These are phyloP conservation scores for Lactifluus rugatus DNA, from an alignment of 768 basidiomycete species.

Conservation along the genomic window DNA sequence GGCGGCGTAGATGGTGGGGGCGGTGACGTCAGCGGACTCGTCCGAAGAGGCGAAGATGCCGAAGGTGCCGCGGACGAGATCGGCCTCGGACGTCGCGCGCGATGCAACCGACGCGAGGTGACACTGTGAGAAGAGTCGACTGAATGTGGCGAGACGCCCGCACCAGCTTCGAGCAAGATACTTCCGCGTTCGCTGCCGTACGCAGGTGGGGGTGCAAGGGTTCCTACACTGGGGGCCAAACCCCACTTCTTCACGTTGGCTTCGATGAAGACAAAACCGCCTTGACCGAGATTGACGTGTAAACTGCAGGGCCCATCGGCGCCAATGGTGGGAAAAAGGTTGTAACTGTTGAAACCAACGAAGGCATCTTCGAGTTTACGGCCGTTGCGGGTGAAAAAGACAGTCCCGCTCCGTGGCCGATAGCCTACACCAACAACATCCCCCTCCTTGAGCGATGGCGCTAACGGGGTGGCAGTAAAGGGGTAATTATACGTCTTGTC, in stretches of 20 bases:
- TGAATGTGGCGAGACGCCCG: slow-evolving; percentile 30
- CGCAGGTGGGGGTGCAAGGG: slow-evolving; percentile 93
- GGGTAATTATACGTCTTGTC: slow-evolving; percentile 98
- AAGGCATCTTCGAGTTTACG: slow-evolving; percentile 96
- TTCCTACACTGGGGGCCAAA: slow-evolving; percentile 92
- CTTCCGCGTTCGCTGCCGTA: slow-evolving; percentile 96
- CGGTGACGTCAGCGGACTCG: slow-evolving; percentile 34
- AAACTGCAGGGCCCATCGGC: slow-evolving; percentile 94
- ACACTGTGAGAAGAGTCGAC: slow-evolving; percentile 34
- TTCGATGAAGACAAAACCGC: slow-evolving; percentile 98
- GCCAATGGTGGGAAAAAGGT: slow-evolving; percentile 95
- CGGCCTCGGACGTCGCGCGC: slow-evolving; percentile 46
- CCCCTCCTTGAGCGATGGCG: slow-evolving; percentile 79
- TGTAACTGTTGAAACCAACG: slow-evolving; percentile 78
- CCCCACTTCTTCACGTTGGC: slow-evolving; percentile 99
- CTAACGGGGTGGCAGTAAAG: slow-evolving; percentile 78
- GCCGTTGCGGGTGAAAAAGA: slow-evolving; percentile 99
- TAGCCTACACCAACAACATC: slow-evolving; percentile 96
- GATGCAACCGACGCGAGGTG: slow-evolving; percentile 49
- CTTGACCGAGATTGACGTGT: slow-evolving; percentile 95
- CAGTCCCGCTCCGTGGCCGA: slow-evolving; percentile 89
- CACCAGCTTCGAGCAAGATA: slow-evolving; percentile 88
- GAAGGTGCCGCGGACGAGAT: slow-evolving; percentile 34
- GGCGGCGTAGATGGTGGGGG: slow-evolving; percentile 40
- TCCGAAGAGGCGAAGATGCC: slow-evolving; percentile 59